Evolutionary conservation across 1,139 yeast genomes (phyloP).

Genomic region (Geotrichum fermentans): DNA sequence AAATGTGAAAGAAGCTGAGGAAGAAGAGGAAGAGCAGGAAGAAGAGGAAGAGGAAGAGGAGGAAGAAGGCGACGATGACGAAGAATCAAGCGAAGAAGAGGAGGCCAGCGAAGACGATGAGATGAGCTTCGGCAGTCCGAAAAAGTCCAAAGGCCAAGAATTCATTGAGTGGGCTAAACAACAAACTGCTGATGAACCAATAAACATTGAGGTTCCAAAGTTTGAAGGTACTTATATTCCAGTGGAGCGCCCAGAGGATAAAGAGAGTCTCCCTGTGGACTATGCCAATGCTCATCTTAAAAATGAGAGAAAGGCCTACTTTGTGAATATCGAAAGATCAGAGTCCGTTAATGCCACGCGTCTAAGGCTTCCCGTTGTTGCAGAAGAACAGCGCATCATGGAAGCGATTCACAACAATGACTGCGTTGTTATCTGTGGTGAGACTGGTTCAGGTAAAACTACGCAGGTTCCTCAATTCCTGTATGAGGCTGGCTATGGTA

Average conservation of each 20-base stretch:
- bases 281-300: conserved; percentile 36
- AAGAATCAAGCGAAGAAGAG: conserved; percentile 20
- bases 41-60: conserved; percentile 25
- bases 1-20: conserved; percentile 27
- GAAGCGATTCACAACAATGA: conserved; percentile 94
- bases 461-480: conserved; percentile 95
- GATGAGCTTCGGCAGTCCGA: conserved; percentile 28
- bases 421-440: conserved; percentile 90
- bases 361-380: conserved; percentile 75
- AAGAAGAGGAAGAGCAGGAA: conserved; percentile 23
- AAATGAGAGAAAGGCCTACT: conserved; percentile 57
- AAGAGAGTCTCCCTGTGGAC: conserved; percentile 44
- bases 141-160: conserved; percentile 41
- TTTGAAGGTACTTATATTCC: conserved; percentile 35
- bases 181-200: conserved; percentile 25
- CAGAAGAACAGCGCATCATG: conserved; percentile 90
- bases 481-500: conserved; percentile 85
- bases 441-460: conserved; percentile 97
- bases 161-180: conserved; percentile 53
- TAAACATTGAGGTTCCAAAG: conserved; percentile 33
- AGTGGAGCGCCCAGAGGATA: conserved; percentile 37
- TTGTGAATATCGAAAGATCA: conserved; percentile 61
- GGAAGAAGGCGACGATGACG: conserved; percentile 22
- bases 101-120: conserved; percentile 21
- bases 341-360: conserved; percentile 63